These are phyloP conservation scores for Ascomycota sp. DNA, from an alignment of 2,329 filamentous ascomycete genomes.

Conservation along the genomic window DNA sequence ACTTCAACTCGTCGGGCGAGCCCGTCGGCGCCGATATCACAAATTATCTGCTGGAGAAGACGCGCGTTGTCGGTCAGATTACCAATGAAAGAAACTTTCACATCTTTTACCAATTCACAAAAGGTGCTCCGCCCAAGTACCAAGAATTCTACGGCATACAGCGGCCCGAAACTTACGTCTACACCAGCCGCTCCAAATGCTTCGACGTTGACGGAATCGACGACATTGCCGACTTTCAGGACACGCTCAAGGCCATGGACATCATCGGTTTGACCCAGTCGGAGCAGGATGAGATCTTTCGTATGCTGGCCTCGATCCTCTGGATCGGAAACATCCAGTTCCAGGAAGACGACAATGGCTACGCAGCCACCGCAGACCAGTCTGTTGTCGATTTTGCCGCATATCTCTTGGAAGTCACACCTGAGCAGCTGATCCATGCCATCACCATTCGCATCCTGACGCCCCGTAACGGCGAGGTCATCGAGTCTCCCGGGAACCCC, in stretches of 20 bases:
- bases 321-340: slow-evolving; percentile 95
- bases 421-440: slow-evolving; percentile 61
- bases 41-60: slow-evolving; percentile 93
- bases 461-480: slow-evolving; percentile 43
- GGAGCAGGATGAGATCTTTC: slow-evolving; percentile 92
- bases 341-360: slow-evolving; percentile 69
- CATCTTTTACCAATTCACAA: slow-evolving; percentile 98
- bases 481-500: slow-evolving; percentile 63
- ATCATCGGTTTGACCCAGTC: slow-evolving; percentile 72
- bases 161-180: slow-evolving; percentile 77
- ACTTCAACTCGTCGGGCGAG: slow-evolving; percentile 83
- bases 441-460: slow-evolving; percentile 77
- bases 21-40: slow-evolving; percentile 94
- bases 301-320: slow-evolving; percentile 75
- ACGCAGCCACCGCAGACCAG: slow-evolving; percentile 69
- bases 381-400: slow-evolving; percentile 89
- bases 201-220: slow-evolving; percentile 89
- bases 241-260: slow-evolving; percentile 86
- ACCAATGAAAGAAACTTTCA: slow-evolving; percentile 94
- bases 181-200: slow-evolving; percentile 88
- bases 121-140: slow-evolving; percentile 75
- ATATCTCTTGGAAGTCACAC: slow-evolving; percentile 76
- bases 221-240: slow-evolving; percentile 69
- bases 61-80: slow-evolving; percentile 87
- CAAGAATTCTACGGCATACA: slow-evolving; percentile 78